Base-by-base conservation (phyloP, 2,329 filamentous ascomycete species). In the Fusarium cyanostomum region DNA sequence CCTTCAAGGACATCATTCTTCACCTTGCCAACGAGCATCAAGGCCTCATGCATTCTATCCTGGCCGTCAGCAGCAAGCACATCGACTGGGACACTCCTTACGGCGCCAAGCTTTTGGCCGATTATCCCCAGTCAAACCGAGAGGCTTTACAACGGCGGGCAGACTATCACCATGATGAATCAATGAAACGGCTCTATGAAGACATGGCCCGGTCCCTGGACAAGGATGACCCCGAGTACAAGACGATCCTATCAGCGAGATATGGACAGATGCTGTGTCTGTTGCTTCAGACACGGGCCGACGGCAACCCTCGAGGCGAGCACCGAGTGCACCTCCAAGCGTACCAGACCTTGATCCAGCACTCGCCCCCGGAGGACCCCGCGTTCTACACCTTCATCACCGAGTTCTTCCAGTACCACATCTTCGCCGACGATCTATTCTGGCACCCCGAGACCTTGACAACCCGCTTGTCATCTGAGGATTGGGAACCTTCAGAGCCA, bases 11-110 rank as follows among this genome's bases (percentile, higher is more conserved):
- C 64, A 89, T 95, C 66, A 80, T 97, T 31, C 81, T 96, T 3
- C 91, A 92, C 2, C 90, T 96, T 79, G 92, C 93, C 3, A 87
- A 91, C 37, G 83, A 89, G 59, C 89, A 96, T 72, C 84, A 88
- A 61, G 92, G 92, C 11, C 81, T 97, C 49, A 96, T 97, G 92
- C 93, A 97, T 74, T 95, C 92, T 10, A 87, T 97, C 45, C 83
- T 97, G 50, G 92, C 91, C 39, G 82, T 97, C 8, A 91, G 92
- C 33, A 91, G 91, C 67, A 92, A 89, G 59, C 92, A 96, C 69
- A 84, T 89, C 52, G 84, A 89, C 73, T 83, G 82, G 59, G 80
- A 83, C 5, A 84, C 85, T 0, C 81, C 84, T 0, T 86, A 87
- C 51, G 86, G 84, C 10, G 66, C 74, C 54, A 85, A 84, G 42